Evolutionary conservation across 1,284 basidiomycete species (phyloP).

Genomic region (Cryptococcus jaspeensis): DNA sequence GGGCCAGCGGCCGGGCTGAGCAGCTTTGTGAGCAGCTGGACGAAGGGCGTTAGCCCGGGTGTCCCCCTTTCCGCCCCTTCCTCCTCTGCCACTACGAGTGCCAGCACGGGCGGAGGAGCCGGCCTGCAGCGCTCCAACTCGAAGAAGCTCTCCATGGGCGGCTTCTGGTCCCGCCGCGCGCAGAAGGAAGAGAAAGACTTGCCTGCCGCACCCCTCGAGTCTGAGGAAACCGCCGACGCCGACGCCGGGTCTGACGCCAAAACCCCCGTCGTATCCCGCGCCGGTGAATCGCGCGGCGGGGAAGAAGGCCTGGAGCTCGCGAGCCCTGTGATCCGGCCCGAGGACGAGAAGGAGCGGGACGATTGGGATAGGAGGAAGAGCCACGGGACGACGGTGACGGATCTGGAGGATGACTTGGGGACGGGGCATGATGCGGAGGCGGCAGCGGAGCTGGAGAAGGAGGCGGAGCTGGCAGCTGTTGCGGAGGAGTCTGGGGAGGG

Average conservation of each 20-base stretch:
- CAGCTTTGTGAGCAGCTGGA: slow-evolving; percentile 39
- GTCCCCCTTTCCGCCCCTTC: slow-evolving; percentile 10
- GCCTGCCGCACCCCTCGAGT: not conserved
- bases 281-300: no score
- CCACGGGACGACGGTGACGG: slow-evolving; percentile 16
- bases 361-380: slow-evolving; percentile 11
- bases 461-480: not conserved
- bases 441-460: slow-evolving; percentile 1
- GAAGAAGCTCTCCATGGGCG: slow-evolving; percentile 22
- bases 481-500: not conserved
- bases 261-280: no score
- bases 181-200: slow-evolving; percentile 6
- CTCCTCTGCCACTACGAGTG: not conserved
- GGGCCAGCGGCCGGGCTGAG: slow-evolving; percentile 14
- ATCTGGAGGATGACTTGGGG: slow-evolving; percentile 17
- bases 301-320: not conserved
- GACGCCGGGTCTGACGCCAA: no score
- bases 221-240: not conserved
- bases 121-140: slow-evolving; percentile 4
- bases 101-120: not conserved
- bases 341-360: slow-evolving; percentile 1
- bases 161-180: slow-evolving; percentile 27
- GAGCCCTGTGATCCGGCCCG: slow-evolving; percentile 14
- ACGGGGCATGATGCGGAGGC: slow-evolving; percentile 14
- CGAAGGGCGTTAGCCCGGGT: slow-evolving; percentile 29